These are phyloP conservation scores for Byssochlamys sp. DNA, from an alignment of 2,329 filamentous ascomycete genomes.

Conservation along the genomic window DNA sequence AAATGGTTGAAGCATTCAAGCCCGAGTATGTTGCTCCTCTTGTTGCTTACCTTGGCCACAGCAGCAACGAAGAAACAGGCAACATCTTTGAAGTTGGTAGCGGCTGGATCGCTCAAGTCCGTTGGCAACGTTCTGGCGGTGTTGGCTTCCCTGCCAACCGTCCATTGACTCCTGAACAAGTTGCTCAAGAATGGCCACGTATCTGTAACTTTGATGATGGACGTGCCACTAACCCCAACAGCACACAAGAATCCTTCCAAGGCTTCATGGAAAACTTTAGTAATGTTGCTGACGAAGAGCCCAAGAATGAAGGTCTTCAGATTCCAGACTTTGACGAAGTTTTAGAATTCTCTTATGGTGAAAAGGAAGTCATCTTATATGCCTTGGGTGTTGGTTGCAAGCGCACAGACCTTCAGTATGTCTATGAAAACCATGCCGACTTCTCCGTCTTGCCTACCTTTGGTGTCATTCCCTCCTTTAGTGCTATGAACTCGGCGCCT, in stretches of 20 bases:
- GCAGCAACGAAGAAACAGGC: slow-evolving; percentile 72
- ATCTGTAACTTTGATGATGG: slow-evolving; percentile 82
- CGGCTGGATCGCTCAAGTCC: slow-evolving; percentile 82
- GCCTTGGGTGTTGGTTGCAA: slow-evolving; percentile 91
- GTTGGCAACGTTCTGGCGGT: slow-evolving; percentile 87
- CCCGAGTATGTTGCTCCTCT: slow-evolving; percentile 94
- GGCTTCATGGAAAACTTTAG: slow-evolving; percentile 77
- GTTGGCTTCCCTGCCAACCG: slow-evolving; percentile 84
- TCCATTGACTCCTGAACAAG: slow-evolving; percentile 71
- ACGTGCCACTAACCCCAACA: slow-evolving; percentile 75
- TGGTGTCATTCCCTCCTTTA: slow-evolving; percentile 90
- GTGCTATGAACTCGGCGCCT: slow-evolving; percentile 67
- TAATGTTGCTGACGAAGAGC: slow-evolving; percentile 51
- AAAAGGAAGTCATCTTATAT: slow-evolving; percentile 86
- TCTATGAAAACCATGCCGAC: slow-evolving; percentile 82
- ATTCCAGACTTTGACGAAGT: slow-evolving; percentile 67
- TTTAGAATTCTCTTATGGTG: slow-evolving; percentile 67
- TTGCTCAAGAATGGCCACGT: slow-evolving; percentile 63
- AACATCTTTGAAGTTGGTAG: slow-evolving; percentile 91
- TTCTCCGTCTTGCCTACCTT: slow-evolving; percentile 95
- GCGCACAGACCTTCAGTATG: slow-evolving; percentile 71
- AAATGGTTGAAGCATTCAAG: slow-evolving; percentile 98
- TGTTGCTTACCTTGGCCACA: slow-evolving; percentile 74
- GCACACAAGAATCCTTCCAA: slow-evolving; percentile 64
- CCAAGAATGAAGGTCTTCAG: slow-evolving; percentile 49